Evolutionary conservation across 2,329 filamentous ascomycete species (phyloP).

Genomic region (Ceratocystis huliohia): DNA sequence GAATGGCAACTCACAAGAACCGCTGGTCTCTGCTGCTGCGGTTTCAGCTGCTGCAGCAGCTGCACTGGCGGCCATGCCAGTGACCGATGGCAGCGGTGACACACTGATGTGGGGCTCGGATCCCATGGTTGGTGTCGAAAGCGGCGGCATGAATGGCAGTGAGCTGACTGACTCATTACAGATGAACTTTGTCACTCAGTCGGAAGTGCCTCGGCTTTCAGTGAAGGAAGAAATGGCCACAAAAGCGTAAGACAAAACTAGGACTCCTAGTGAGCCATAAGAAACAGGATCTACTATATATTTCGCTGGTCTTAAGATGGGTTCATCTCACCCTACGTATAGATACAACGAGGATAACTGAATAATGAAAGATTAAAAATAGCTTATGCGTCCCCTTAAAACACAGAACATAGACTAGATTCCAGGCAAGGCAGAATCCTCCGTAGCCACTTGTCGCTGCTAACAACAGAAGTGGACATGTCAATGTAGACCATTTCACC

Average conservation of each 20-base stretch:
- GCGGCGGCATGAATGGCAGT: background rate
- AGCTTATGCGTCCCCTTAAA: no score
- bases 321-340: no score
- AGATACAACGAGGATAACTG: no score
- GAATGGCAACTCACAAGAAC: background rate
- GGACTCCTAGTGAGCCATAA: background rate
- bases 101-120: conserved; percentile 18
- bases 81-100: background rate
- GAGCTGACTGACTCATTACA: background rate
- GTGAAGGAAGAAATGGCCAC: background rate
- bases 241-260: background rate
- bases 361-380: no score
- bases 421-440: no score
- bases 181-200: background rate
- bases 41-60: conserved; percentile 2
- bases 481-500: no score
- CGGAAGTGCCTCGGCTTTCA: background rate
- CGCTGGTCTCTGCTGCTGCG: background rate
- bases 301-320: background rate
- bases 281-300: background rate
- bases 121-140: background rate
- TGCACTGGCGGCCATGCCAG: background rate
- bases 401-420: no score
- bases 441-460: no score
- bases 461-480: no score